Percentiles rank a stretch among this genome's conserved stretches.
Conservation (phyloP, 768 basidiomycete genomes). For the Naganishia kalamii region DNA sequence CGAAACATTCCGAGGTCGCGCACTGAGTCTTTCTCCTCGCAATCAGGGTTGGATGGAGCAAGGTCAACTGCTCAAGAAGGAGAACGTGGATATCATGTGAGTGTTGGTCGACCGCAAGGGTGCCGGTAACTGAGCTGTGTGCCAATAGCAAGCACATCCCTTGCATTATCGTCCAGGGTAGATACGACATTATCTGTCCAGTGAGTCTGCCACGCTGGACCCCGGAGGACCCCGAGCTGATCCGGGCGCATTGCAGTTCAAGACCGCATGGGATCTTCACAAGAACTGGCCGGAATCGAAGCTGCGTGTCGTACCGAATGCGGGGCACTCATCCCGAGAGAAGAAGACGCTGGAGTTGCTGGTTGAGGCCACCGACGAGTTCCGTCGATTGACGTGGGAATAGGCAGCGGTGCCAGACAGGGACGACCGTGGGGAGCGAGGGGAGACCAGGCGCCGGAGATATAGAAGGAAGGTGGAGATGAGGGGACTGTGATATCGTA, state of each 20-base stretch:
- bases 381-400: not conserved
- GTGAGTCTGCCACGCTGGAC: slow-evolving; percentile 48
- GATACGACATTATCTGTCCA: slow-evolving; percentile 85
- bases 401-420: not conserved
- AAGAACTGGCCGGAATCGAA: slow-evolving; percentile 75
- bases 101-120: slow-evolving; percentile 27
- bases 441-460: too few species aligned
- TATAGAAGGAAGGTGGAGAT: too few species aligned
- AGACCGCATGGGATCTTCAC: slow-evolving; percentile 73
- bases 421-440: too few species aligned
- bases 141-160: slow-evolving; percentile 75
- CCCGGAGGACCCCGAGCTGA: not conserved
- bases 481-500: too few species aligned
- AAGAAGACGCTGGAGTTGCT: slow-evolving; percentile 62
- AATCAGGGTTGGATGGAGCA: slow-evolving; percentile 74
- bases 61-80: slow-evolving; percentile 74
- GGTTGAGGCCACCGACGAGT: slow-evolving; percentile 53
- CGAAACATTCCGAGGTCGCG: not conserved
- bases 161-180: slow-evolving; percentile 54
- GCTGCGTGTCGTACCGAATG: slow-evolving; percentile 70
- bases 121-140: not conserved
- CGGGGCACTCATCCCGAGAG: slow-evolving; percentile 80
- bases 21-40: not conserved
- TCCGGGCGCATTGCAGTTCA: slow-evolving; percentile 52
- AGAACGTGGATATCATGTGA: slow-evolving; percentile 82